These are phyloP conservation scores for Ormosia semicastrata DNA, from an alignment of 306 rosid species.

Conservation along the genomic window DNA sequence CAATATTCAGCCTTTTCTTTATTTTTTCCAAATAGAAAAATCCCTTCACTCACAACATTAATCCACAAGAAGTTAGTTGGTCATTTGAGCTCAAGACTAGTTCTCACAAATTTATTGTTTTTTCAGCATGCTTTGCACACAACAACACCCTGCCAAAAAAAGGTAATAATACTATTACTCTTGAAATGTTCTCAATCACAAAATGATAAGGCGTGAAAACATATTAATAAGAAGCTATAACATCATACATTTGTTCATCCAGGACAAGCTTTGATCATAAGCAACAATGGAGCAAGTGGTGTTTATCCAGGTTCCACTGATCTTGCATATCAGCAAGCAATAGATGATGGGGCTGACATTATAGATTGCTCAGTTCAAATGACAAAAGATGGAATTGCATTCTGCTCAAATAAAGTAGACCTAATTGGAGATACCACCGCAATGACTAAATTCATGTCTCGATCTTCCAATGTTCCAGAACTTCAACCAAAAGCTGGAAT, in stretches of 20 bases:
- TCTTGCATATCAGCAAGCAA: slow-evolving; percentile 78
- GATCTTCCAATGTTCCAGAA: slow-evolving; percentile 53
- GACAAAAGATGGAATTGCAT: slow-evolving; percentile 81
- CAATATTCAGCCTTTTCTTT: not conserved
- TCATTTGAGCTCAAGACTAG: not conserved
- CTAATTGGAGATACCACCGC: slow-evolving; percentile 51
- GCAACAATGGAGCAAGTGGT: slow-evolving; percentile 82
- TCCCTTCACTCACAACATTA: not conserved
- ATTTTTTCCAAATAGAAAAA: not conserved
- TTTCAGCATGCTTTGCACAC: slow-evolving; percentile 70
- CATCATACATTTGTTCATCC: slow-evolving; percentile 21
- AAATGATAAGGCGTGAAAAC: not conserved
- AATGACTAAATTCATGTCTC: slow-evolving; percentile 48
- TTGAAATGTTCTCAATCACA: not conserved
- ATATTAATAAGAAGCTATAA: not conserved
- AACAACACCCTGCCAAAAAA: slow-evolving; percentile 37
- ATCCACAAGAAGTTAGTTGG: not conserved
- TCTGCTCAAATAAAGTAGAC: slow-evolving; percentile 60
- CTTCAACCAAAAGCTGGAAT: slow-evolving; percentile 67
- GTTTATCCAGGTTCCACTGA: slow-evolving; percentile 80
- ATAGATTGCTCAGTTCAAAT: slow-evolving; percentile 93
- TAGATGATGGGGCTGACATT: slow-evolving; percentile 74
- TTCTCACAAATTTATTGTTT: slow-evolving; percentile 12
- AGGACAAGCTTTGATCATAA: slow-evolving; percentile 64
- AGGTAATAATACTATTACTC: slow-evolving; percentile 42